These are phyloP conservation scores for Leccinum incarnatum DNA, from an alignment of 768 basidiomycete genomes.

Conservation along the genomic window DNA sequence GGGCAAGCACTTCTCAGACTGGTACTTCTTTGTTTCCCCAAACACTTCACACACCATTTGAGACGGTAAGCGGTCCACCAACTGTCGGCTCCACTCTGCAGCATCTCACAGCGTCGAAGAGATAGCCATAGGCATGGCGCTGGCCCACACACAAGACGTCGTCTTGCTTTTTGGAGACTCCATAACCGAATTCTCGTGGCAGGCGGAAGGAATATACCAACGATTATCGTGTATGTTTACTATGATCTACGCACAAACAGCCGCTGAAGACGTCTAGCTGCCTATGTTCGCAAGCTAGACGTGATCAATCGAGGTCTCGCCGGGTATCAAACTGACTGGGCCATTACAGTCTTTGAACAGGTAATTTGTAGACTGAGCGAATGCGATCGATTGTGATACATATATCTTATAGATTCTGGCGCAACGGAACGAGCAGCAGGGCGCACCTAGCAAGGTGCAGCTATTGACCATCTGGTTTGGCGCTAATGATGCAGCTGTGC, in stretches of 20 bases:
- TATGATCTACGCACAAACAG: not conserved
- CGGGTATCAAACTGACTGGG: constrained; percentile 90
- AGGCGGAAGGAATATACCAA: constrained; percentile 60
- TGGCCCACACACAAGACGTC: constrained; percentile 52
- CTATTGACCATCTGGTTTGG: constrained; percentile 90
- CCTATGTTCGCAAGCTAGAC: constrained; percentile 78
- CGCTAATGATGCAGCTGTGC: constrained; percentile 74
- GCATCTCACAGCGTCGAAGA: not conserved
- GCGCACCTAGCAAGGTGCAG: constrained; percentile 53
- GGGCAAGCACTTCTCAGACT: not conserved
- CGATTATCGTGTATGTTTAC: constrained; percentile 46
- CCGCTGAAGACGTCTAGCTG: constrained; percentile 42
- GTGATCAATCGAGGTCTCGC: constrained; percentile 81
- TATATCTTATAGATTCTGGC: constrained; percentile 51
- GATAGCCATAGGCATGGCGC: constrained; percentile 42
- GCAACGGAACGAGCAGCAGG: constrained; percentile 42
- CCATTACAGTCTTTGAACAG: constrained; percentile 73
- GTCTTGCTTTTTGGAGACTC: constrained; percentile 83
- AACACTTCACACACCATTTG: not conserved
- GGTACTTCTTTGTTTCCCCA: not conserved
- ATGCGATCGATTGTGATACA: not conserved
- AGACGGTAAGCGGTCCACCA: not conserved
- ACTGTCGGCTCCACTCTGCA: not conserved
- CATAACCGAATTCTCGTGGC: constrained; percentile 70
- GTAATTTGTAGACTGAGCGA: constrained; percentile 33